phyloP scores from a whole-genome alignment of 108 stramenopile genomes.

The Conticribra guillardii region DNA sequence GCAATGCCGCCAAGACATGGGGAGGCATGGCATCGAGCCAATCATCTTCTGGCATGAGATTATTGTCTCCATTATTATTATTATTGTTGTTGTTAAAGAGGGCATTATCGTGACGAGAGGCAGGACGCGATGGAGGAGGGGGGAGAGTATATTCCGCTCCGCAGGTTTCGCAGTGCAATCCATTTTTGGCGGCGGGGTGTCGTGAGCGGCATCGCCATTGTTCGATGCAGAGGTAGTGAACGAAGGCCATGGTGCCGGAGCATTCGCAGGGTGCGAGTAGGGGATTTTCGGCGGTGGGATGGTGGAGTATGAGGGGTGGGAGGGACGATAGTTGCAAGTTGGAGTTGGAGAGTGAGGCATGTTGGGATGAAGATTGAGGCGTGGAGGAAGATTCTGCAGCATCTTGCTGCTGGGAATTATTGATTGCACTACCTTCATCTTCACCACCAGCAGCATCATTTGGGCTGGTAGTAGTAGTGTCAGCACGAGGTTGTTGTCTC shows the following conservation, averaged over 20 bases:
- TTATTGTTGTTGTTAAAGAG: constrained; percentile 6
- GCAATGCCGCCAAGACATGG: constrained; percentile 85
- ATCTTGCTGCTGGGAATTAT: too few species aligned
- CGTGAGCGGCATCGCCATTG: constrained; percentile 90
- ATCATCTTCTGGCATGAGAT: constrained; percentile 64
- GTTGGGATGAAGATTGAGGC: too few species aligned
- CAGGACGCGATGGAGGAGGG: constrained; percentile 79
- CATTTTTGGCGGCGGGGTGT: constrained; percentile 79
- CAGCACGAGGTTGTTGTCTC: constrained; percentile 2
- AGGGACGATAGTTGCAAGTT: constrained; percentile 23
- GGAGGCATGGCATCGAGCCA: constrained; percentile 93
- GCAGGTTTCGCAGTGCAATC: constrained; percentile 86
- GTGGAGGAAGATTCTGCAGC: too few species aligned
- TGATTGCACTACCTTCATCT: not conserved
- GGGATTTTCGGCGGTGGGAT: constrained; percentile 81
- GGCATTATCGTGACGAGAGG: not conserved
- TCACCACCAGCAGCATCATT: not conserved
- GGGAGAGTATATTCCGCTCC: constrained; percentile 81
- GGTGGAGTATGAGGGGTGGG: constrained; percentile 45
- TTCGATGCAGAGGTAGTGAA: constrained; percentile 89
- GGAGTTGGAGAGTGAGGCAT: not conserved
- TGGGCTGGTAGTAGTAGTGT: too few species aligned
- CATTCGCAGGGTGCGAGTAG: constrained; percentile 89
- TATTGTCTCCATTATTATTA: constrained; percentile 27
- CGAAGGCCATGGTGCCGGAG: constrained; percentile 92